These are phyloP conservation scores for Scenedesmus sp. DNA, from an alignment of 163 green algal species.

Conservation along the genomic window DNA sequence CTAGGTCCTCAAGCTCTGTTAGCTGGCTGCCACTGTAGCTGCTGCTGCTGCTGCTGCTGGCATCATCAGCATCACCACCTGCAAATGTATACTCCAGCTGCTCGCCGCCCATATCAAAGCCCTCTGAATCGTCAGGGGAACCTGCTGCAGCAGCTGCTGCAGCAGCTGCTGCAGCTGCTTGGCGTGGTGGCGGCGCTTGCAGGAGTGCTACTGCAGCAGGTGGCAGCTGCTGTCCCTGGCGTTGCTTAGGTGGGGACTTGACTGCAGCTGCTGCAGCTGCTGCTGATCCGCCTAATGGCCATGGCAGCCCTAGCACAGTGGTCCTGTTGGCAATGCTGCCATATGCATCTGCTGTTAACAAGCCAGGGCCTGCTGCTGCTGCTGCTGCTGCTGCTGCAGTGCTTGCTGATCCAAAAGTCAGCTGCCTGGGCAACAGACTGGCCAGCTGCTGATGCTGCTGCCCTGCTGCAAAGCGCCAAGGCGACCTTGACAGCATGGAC, in stretches of 20 bases:
- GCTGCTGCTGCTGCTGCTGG: slow-evolving; percentile 16
- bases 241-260: background rate
- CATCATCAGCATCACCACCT: background rate
- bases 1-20: slow-evolving; percentile 31
- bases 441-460: background rate
- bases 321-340: background rate
- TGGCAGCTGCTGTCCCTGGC: too few relatives aligned
- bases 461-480: background rate
- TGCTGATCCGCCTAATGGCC: background rate
- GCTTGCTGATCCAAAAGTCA: background rate
- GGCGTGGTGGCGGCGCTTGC: background rate
- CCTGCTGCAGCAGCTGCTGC: background rate
- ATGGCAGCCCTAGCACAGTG: background rate
- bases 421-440: background rate
- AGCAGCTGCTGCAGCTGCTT: background rate
- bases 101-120: background rate
- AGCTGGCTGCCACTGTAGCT: slow-evolving; percentile 5
- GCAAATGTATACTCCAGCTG: background rate
- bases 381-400: background rate
- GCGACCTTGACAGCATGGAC: background rate
- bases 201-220: background rate
- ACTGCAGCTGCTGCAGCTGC: slow-evolving; percentile 8
- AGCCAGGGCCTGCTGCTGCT: background rate
- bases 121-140: background rate
- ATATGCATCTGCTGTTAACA: background rate